Evolutionary conservation across 805 yeast species (phyloP), one percentile per base, ranked within the genome.

Genomic region (Hanseniaspora jakobsenii): DNA sequence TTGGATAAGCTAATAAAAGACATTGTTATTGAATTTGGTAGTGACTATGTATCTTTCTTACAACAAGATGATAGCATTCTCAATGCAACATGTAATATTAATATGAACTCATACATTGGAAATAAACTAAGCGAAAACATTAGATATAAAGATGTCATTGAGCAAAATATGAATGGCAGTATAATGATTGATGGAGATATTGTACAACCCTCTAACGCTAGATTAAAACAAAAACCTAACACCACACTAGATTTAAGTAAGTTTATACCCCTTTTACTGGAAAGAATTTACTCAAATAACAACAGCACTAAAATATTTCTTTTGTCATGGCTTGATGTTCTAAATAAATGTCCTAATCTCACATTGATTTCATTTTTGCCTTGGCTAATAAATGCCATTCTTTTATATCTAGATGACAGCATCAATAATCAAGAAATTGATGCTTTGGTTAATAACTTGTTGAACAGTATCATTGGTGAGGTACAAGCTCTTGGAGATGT

Each of bases 1-100:
- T 71, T 91, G 50, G 96, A 91, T 60, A 62, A 96, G 27, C 69
- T 91, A 48, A 76, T 91, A 53, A 87, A 91, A 59, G 98, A 91
- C 59, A 87, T 91, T 36, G 95, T 89, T 0, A 81, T 94, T 38
- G 97, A 93, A 50, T 84, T 87, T 56, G 94, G 96, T 0, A 78
- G 95, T 1, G 80, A 80, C 14, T 89, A 85, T 60, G 22, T 37
- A 3, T 35, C 46, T 16, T 42, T 42, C 19, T 22, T 42, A 1
- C 37, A 37, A n/a, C 13, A 85, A 31, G 77, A 75, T 52, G 69
- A 57, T 55, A 65, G 56, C 58, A 69, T 66, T 5, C 61, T 61
- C 17, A 72, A 66, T 38, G 59, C 66, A 6, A 64, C 67, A 2
- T 65, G 65, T 7, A 53, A 68, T 0, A 66, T 66, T 18, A 63